Base-by-base conservation (phyloP, 305 asterid genomes). In the Ajuga reptans region DNA sequence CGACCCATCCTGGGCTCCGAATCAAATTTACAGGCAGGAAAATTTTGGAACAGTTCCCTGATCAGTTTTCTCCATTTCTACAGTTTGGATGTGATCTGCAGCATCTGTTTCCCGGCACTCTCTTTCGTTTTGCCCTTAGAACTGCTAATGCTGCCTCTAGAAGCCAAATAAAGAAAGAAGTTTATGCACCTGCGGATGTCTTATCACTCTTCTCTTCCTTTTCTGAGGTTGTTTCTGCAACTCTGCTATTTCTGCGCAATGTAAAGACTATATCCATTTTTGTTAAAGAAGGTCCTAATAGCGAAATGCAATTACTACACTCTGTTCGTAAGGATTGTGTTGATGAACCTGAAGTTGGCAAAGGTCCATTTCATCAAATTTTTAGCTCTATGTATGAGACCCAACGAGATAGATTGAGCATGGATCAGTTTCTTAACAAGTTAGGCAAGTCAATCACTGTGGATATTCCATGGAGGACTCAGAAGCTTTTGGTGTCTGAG, bases 71-170 rank as follows among this genome's bases (percentile, higher is more conserved):
- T 79, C 96, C 98, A 71, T 90, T 92, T 72, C 85, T 87, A 47
- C 97, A 90, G 73, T 92, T 92, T 70, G 98, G 97, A 63, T 92
- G 98, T 78, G 95, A 92, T 78, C 75, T 92, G 79, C 94, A 85
- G 75, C 82, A 87, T 60, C 80, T 86, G 55, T 90, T 90, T 83
- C 91, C 93, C 29, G 98, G 98, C 50, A 90, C 98, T 56, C 91
- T 92, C 76, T 92, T 92, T 71, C 96, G 98, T 55, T 92, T 92
- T 84, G 95, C 98, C 71, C 89, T 92, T 61, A 79, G 98, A 74
- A 86, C 82, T 78, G 79, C 82, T 18, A 83, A 74, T 79, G 89
- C 85, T 75, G 96, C 98, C 71, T 82, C 91, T 53, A 87, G 89
- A 86, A 92, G 98, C 84, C 95, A 92, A 77, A 92, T 92, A 78